Evolutionary conservation across 2,329 filamentous ascomycete genomes (phyloP).

Genomic region (Colletotrichum trifolii): DNA sequence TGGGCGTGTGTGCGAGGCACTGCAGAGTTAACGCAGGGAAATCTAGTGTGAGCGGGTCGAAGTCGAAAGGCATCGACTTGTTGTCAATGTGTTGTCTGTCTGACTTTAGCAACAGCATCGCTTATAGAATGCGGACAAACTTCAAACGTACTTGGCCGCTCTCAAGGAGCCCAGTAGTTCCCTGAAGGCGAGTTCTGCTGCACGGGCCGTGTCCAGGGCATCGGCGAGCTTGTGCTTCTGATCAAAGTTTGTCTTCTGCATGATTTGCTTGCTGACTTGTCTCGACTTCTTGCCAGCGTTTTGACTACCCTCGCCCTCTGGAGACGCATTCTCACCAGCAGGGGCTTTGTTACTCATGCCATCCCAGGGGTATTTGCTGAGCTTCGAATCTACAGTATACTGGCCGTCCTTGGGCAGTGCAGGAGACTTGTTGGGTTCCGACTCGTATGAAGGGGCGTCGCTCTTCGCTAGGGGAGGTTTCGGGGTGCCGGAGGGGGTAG

Average conservation of each 20-base stretch:
- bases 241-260: conserved; percentile 72
- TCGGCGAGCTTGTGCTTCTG: conserved; percentile 73
- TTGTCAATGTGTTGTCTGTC: conserved; percentile 66
- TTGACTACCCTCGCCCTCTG: conserved; percentile 44
- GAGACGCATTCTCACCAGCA: conserved; percentile 38
- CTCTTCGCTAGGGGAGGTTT: conserved; percentile 51
- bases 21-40: conserved; percentile 88
- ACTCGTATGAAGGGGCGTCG: conserved; percentile 40
- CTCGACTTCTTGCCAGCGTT: conserved; percentile 52
- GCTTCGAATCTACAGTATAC: conserved; percentile 57
- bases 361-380: conserved; percentile 69
- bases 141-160: conserved; percentile 77
- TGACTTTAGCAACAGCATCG: conserved; percentile 19
- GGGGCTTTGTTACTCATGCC: conserved; percentile 79
- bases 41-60: conserved; percentile 85
- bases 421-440: conserved; percentile 50
- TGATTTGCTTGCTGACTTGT: conserved; percentile 60
- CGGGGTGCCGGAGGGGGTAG: conserved; percentile 65
- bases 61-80: conserved; percentile 74
- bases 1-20: conserved; percentile 82
- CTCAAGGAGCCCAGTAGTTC: conserved; percentile 85
- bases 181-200: conserved; percentile 84
- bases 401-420: conserved; percentile 55
- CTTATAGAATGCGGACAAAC: background rate
- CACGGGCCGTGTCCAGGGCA: conserved; percentile 81